phyloP scores from a whole-genome alignment of 1,139 yeast species.

The Scheffersomyces quercinus region DNA sequence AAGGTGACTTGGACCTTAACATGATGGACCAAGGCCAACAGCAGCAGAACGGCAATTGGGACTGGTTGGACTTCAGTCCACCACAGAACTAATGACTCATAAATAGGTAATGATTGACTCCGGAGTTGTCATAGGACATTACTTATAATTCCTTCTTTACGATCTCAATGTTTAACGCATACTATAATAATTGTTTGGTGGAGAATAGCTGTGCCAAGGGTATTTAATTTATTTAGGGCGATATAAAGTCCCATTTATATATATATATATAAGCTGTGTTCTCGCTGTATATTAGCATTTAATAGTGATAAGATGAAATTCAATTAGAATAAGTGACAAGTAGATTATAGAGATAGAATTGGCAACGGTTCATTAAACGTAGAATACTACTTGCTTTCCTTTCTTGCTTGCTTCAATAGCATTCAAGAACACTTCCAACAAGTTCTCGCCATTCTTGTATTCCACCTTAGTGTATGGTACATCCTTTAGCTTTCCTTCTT shows the following conservation, averaged over 20 bases:
- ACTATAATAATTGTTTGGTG: too few species aligned
- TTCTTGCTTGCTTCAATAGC: slow-evolving; percentile 1
- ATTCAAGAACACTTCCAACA: slow-evolving; percentile 3
- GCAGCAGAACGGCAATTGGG: slow-evolving; percentile 10
- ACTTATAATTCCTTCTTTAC: too few species aligned
- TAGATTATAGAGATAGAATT: too few species aligned
- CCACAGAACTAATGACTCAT: neutral
- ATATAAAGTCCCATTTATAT: too few species aligned
- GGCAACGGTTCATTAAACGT: neutral
- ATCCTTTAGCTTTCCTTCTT: slow-evolving; percentile 9
- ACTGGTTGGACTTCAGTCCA: slow-evolving; percentile 16
- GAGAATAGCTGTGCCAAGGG: too few species aligned
- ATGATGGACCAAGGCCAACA: neutral
- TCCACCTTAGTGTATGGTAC: slow-evolving; percentile 9
- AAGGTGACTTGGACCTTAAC: neutral
- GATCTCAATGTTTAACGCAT: too few species aligned
- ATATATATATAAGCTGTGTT: too few species aligned
- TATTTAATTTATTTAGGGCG: too few species aligned
- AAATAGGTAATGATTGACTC: neutral
- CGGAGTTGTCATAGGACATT: too few species aligned
- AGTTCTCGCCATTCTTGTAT: slow-evolving; percentile 8
- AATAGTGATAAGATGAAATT: too few species aligned
- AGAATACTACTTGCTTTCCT: slow-evolving; percentile 3
- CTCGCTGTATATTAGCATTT: too few species aligned
- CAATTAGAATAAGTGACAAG: too few species aligned